Evolutionary conservation across 139 green algal genomes (phyloP).

Genomic region (Closterium sp.): DNA sequence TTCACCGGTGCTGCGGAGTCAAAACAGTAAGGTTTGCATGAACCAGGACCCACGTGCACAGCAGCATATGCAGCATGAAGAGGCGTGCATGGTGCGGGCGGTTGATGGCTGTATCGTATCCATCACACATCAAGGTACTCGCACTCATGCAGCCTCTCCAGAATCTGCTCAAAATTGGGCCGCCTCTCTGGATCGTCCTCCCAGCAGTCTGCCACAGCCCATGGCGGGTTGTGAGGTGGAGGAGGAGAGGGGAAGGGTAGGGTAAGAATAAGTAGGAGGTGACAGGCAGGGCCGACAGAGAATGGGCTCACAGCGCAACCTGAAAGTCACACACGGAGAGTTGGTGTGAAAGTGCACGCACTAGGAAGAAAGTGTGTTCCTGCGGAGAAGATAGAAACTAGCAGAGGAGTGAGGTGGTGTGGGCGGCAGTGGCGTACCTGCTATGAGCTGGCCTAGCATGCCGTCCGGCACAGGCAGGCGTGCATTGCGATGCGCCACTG

Average conservation of each 20-base stretch:
- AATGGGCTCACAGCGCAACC: background rate
- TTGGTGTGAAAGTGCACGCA: background rate
- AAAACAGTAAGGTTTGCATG: background rate
- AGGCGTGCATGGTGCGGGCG: too few relatives aligned
- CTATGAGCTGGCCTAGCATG: slow-evolving; percentile 5
- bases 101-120: background rate
- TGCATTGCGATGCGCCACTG: background rate
- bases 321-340: background rate
- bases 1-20: background rate
- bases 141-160: slow-evolving; percentile 9
- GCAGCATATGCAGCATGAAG: too few relatives aligned
- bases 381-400: background rate
- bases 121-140: slow-evolving; percentile 11
- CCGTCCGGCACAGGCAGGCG: background rate
- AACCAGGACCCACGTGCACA: background rate
- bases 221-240: background rate
- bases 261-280: background rate
- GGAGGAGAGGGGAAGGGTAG: background rate
- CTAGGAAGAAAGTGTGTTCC: background rate
- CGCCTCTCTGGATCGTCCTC: background rate
- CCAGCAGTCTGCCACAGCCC: slow-evolving; percentile 9
- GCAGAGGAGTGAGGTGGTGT: background rate
- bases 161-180: background rate
- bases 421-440: background rate
- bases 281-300: background rate